A percentile compares a stretch with the other conserved stretches of the same genome.
Evolutionary conservation across 352 stramenopile species (phyloP).

Genomic region (Thalassiosira mediterranea): DNA sequence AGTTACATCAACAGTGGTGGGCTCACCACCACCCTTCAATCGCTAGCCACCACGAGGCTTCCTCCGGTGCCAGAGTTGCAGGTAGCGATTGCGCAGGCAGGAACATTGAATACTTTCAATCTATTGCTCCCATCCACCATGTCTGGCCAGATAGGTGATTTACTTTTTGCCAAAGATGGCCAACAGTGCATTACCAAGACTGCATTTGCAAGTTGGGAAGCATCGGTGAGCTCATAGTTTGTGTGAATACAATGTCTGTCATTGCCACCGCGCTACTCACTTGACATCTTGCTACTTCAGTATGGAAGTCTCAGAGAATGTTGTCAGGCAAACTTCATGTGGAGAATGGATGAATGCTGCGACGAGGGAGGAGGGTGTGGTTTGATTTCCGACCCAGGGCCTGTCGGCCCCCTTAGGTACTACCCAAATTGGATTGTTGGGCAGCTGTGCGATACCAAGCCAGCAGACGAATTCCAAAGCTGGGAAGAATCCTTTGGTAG

Average conservation of each 20-base stretch:
- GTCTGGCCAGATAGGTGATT: conserved; percentile 5
- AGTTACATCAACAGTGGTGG: background rate
- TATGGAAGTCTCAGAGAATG: conserved; percentile 2
- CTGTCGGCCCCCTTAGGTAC: background rate
- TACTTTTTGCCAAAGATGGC: conserved; percentile 5
- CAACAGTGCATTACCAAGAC: background rate
- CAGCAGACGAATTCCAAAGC: background rate
- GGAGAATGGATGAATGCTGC: background rate
- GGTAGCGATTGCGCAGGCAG: background rate
- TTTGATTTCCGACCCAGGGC: no score
- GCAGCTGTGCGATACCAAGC: conserved; percentile 3
- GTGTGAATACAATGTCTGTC: no score
- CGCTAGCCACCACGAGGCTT: background rate
- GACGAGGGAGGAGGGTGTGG: conserved; percentile 1
- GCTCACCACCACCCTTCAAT: background rate
- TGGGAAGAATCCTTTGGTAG: background rate
- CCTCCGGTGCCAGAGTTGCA: conserved; percentile 4
- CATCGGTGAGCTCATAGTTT: no score
- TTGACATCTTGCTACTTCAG: no score
- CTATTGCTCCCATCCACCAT: conserved; percentile 1
- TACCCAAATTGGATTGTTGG: conserved; percentile 2
- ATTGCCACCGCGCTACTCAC: no score
- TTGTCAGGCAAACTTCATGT: conserved; percentile 3
- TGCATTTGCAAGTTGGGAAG: conserved; percentile 1
- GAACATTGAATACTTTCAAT: conserved; percentile 7